Evolutionary conservation across 2,329 filamentous ascomycete genomes (phyloP), one percentile per base, ranked within the genome.

Genomic region (Emydomyces testavorans): DNA sequence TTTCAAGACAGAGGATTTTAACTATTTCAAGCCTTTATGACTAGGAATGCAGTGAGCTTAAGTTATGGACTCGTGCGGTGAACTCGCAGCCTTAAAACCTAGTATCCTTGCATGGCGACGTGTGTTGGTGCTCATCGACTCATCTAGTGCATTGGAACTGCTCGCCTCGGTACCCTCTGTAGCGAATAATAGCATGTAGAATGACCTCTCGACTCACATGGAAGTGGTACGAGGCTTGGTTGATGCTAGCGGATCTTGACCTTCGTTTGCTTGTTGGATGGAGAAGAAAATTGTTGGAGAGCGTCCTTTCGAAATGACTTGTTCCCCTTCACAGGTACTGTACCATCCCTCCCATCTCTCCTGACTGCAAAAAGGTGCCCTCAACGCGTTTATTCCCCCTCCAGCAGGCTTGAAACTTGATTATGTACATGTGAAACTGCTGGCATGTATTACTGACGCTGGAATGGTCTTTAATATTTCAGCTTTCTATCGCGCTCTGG

Each of bases 381-480:
- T n/a, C n/a, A n/a, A n/a, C n/a, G n/a, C n/a, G n/a, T n/a, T 20
- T 38, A 10, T 16, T 20, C 38, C 26, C 15, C 11, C 18, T 39
- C 18, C 45, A 40, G 35, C 45, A 47, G 40, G 45, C 47, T 51
- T n/a, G 43, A 39, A 34, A 24, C 28, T 21, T 45, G 36, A 26
- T 31, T 46, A n/a, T n/a, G n/a, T n/a, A 46, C 35, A 48, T 39
- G 47, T 50, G 46, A 43, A n/a, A 44, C 43, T 35, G 43, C 32
- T 49, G 38, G 36, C 35, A 50, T 49, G 29, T 26, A 37, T 46
- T 46, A 50, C 46, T 45, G 45, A 46, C 47, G 53, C 46, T 53
- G 53, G 53, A 39, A 55, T 55, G 53, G 50, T 53, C 50, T 31
- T 52, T 50, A 52, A 48, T 42, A 50, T 52, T 41, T 20, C 48